These are phyloP conservation scores for Schizochytrium sp. DNA, from an alignment of 108 stramenopile genomes.

Conservation along the genomic window DNA sequence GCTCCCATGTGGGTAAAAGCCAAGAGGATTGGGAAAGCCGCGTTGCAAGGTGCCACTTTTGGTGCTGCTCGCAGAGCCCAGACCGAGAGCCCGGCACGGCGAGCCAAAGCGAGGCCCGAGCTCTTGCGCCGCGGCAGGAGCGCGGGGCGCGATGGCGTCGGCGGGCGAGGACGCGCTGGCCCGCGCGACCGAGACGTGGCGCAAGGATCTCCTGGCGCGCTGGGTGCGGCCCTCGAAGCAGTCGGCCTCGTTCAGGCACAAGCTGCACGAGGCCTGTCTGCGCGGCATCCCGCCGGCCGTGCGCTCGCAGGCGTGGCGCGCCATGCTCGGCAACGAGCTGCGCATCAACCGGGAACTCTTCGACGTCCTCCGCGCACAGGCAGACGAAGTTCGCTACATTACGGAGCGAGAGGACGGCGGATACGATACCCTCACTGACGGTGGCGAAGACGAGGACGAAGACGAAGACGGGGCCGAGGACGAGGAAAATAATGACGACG, in stretches of 20 bases:
- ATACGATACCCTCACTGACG: background rate
- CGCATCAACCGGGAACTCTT: background rate
- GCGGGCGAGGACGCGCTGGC: background rate
- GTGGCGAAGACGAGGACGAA: background rate
- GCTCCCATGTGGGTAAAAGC: too few relatives aligned
- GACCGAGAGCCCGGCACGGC: too few relatives aligned
- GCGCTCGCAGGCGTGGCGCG: background rate
- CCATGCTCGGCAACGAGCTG: background rate
- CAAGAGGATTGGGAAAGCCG: too few relatives aligned
- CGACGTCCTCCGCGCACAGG: background rate
- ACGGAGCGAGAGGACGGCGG: background rate
- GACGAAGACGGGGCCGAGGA: background rate
- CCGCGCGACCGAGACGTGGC: background rate
- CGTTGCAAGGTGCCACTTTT: too few relatives aligned
- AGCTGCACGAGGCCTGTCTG: background rate
- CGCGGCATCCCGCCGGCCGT: background rate
- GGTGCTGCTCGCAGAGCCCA: too few relatives aligned
- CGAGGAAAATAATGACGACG: background rate
- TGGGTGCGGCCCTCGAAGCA: background rate
- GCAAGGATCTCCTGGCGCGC: background rate
- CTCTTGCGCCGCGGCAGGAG: too few relatives aligned
- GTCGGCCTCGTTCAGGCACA: background rate
- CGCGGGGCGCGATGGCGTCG: background rate
- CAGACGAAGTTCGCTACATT: background rate
- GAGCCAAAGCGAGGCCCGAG: too few relatives aligned